Evolutionary conservation across 75 land plant genomes (phyloP).

Genomic region (Sequoiadendron giganteum): DNA sequence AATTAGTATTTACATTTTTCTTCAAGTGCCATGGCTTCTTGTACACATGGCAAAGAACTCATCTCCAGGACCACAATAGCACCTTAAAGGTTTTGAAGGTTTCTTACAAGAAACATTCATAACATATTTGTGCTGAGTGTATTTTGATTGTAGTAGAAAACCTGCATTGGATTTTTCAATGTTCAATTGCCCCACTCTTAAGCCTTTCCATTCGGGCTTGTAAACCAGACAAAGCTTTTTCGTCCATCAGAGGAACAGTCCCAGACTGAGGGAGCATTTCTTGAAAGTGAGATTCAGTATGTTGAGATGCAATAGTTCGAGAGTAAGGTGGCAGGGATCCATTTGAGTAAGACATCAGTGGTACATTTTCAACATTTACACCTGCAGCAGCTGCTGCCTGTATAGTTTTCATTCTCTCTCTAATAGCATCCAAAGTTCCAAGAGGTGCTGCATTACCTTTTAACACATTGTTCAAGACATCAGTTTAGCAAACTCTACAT

Average conservation of each 20-base stretch:
- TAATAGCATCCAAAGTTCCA: constrained; percentile 89
- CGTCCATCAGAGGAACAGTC: constrained; percentile 67
- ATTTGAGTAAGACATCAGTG: constrained; percentile 36
- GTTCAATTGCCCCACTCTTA: constrained; percentile 73
- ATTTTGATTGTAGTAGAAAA: neutral
- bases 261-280: constrained; percentile 29
- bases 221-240: constrained; percentile 91
- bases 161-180: neutral
- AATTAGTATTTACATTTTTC: constrained; percentile 5
- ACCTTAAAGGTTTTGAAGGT: neutral
- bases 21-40: neutral
- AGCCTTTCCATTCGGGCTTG: constrained; percentile 99
- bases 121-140: neutral
- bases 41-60: neutral
- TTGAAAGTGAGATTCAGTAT: constrained; percentile 2
- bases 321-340: constrained; percentile 34
- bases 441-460: constrained; percentile 36
- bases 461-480: neutral
- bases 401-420: constrained; percentile 96
- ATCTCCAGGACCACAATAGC: neutral
- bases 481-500: neutral
- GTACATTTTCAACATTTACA: constrained; percentile 37
- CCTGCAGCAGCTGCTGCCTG: constrained; percentile 83
- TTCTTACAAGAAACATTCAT: constrained; percentile 4
- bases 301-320: constrained; percentile 12